Evolutionary conservation across 2,329 filamentous ascomycete species (phyloP), one percentile per base, ranked within the genome.

Genomic region (Sclerotinia subarctica): DNA sequence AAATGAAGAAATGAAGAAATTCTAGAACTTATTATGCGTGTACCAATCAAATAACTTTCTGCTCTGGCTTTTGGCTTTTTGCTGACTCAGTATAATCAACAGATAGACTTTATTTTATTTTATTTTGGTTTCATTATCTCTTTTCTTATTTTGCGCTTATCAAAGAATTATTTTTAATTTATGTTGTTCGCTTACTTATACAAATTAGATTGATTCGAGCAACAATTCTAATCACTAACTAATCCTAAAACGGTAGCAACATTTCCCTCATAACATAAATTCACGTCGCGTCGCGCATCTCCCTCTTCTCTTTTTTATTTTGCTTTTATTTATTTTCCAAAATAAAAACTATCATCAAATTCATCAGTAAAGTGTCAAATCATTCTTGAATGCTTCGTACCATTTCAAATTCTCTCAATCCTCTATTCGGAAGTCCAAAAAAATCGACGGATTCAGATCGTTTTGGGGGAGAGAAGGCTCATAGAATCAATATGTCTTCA

Each of bases 401-500:
- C 2, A 65, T 68, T 59, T 54, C 67, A 52, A 58, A 66, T 54
- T 63, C 68, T 62, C 58, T 69, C 49, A 68, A 68, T 59, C 65
- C 68, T 56, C 44, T 67, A 49, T 59, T 65, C 66, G 51, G 69
- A 72, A 72, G 52, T 69, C 68, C 64, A 65, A 68, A 66, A 65
- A 71, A 72, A 68, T 66, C 60, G 53, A 21, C 42, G 19, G 5
- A 29, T 46, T 44, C n/a, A 44, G 24, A 44, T 54, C 47, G 46
- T 42, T 46, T 49, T 47, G 65, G 64, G 35, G 38, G 35, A 64
- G 60, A 53, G 47, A 32, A 26, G 51, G 59, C 8, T 47, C 56
- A 35, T 15, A 5, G n/a, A 52, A 8, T 17, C 8, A 49, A 56
- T 3, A 77, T 77, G 74, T 72, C 74, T 29, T 68, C 69, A 13